Base-by-base conservation (phyloP, 148 eudicot genomes). In the Polygonum maritimum region DNA sequence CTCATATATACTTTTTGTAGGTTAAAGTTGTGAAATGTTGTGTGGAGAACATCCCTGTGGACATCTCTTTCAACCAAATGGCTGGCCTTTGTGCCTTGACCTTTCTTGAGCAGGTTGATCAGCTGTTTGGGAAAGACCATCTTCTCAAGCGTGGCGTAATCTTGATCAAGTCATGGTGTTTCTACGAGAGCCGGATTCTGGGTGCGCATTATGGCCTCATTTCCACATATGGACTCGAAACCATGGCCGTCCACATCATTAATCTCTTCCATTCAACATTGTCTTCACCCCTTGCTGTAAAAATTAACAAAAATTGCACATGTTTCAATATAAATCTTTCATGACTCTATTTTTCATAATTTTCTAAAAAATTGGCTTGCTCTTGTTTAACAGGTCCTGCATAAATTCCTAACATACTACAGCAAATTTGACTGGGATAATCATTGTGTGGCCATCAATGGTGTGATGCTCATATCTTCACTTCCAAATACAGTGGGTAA, bases 91-190 rank as follows among this genome's bases (percentile, higher is more conserved):
- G 69, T 77, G 78, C 88, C 7, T 58, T 83, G 71, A 67, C 76
- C 83, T 87, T 87, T 79, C 84, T 87, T 67, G 87, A 87, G 33
- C 81, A 83, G 85, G 87, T 84, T 81, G 84, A 90, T 82, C 86
- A 39, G 14, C 63, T 74, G 51, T 55, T 85, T 62, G 86, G 86
- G 10, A 82, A 81, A 78, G 78, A 87, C 70, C 86, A 89, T 79
- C 80, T 89, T n/a, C 84, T 85, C 77, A 89, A 87, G 73, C 84
- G 82, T 21, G 87, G 92, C 76, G 76, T 89, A 15, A 79, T 87
- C 71, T 77, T 89, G 45, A 80, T 89, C 33, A 89, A 89, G 78
- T 79, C 92, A 22, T 89, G 92, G 90, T 89, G 90, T 81, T 83
- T 82, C 49, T 89, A 89, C 13, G 92, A 89, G 76, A 87, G 92